phyloP scores from a whole-genome alignment of 305 asterid species.

The Fraxinus latifolia region DNA sequence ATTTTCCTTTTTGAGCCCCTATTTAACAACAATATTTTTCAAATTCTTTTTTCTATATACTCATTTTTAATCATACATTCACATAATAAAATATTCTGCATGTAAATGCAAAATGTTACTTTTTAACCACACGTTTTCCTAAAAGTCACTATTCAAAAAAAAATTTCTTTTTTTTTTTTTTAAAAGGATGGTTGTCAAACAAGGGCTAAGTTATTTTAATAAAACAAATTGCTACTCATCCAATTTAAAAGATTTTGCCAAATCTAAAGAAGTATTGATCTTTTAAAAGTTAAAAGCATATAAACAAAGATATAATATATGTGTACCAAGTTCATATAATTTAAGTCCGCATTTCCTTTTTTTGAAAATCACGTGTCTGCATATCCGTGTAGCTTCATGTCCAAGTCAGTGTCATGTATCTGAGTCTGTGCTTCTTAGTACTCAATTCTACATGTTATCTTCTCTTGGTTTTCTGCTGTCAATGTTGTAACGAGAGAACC shows the following conservation, averaged over 20 bases:
- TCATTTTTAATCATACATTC: too few relatives aligned
- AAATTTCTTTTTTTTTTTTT: too few relatives aligned
- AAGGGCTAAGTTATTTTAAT: neutral
- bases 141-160: too few relatives aligned
- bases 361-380: neutral
- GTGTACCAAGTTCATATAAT: neutral
- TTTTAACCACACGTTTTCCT: too few relatives aligned
- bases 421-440: neutral
- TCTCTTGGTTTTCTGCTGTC: conserved; percentile 11
- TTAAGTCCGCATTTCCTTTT: neutral
- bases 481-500: conserved; percentile 23
- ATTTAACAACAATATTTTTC: too few relatives aligned
- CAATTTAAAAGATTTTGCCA: neutral
- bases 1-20: neutral
- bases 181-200: too few relatives aligned
- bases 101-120: too few relatives aligned
- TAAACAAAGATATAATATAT: neutral
- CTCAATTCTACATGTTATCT: neutral
- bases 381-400: neutral
- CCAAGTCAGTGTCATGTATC: neutral
- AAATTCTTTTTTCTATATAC: too few relatives aligned
- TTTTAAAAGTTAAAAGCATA: neutral
- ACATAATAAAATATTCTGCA: too few relatives aligned
- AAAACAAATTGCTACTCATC: neutral
- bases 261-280: neutral